Conservation (phyloP, 306 rosid genomes). For the Citrullus amarus region DNA sequence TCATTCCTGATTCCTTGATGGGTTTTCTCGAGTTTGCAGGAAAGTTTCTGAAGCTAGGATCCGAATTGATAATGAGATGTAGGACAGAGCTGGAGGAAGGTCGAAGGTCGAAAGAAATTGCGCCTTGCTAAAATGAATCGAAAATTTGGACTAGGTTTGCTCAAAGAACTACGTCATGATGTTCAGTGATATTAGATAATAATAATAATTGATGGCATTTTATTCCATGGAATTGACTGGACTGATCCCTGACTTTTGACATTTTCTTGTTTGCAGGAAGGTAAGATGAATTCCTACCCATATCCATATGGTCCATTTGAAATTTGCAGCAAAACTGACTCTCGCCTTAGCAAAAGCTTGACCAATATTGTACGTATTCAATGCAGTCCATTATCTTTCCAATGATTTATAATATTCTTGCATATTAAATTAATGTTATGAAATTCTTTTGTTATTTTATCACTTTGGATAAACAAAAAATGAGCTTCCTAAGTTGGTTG, state of each 20-base stretch:
- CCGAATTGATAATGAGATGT: constrained; percentile 15
- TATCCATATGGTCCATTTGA: too few species aligned
- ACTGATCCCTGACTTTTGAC: background rate
- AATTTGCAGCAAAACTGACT: background rate
- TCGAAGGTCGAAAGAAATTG: constrained; percentile 31
- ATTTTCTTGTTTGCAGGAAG: background rate
- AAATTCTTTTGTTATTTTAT: background rate
- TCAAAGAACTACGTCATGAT: background rate
- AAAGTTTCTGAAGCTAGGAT: constrained; percentile 15
- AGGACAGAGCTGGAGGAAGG: constrained; percentile 27
- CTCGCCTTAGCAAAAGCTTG: background rate
- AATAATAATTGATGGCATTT: background rate
- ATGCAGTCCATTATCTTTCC: background rate
- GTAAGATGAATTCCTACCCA: background rate
- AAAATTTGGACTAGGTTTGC: background rate
- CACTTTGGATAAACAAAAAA: background rate
- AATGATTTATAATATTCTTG: too few species aligned
- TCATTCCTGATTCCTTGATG: too few species aligned
- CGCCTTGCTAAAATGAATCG: constrained; percentile 30
- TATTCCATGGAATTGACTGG: background rate
- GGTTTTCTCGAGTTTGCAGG: too few species aligned
- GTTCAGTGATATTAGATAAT: background rate
- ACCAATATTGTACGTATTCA: background rate
- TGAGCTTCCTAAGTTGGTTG: background rate
- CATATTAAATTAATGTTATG: background rate